A percentile compares a stretch with the other conserved stretches of the same genome.
These are phyloP conservation scores for Ophiognomonia clavigignenti-juglandacearum DNA, from an alignment of 2,329 filamentous ascomycete genomes.

Conservation along the genomic window DNA sequence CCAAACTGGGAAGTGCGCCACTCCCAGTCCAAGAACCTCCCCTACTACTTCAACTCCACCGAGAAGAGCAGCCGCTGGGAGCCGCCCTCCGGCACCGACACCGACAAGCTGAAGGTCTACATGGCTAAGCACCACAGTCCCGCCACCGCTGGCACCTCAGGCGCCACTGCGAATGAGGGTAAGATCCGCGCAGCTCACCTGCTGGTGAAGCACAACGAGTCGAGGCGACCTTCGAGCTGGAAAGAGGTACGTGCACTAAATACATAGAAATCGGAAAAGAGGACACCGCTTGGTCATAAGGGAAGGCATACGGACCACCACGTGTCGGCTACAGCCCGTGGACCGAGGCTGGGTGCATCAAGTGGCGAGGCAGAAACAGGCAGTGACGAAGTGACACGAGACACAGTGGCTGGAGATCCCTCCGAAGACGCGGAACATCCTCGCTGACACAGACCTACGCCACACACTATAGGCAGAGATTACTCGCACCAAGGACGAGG, in stretches of 20 bases:
- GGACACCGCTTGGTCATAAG: too few relatives aligned
- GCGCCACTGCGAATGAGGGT: slow-evolving; percentile 35
- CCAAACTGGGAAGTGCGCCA: slow-evolving; percentile 91
- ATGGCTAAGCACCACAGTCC: slow-evolving; percentile 85
- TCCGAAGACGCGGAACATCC: too few relatives aligned
- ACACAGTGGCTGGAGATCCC: not conserved
- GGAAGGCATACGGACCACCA: too few relatives aligned
- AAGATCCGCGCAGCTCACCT: slow-evolving; percentile 94
- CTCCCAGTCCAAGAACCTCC: slow-evolving; percentile 96
- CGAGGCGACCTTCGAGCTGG: slow-evolving; percentile 89
- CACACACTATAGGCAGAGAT: slow-evolving; percentile 62
- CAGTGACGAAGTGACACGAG: too few relatives aligned
- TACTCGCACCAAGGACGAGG: slow-evolving; percentile 83
- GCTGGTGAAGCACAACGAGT: slow-evolving; percentile 87
- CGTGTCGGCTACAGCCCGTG: too few relatives aligned
- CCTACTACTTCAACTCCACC: slow-evolving; percentile 92
- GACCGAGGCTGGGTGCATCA: too few relatives aligned
- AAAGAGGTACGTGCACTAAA: slow-evolving; percentile 53
- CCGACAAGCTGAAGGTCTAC: slow-evolving; percentile 87
- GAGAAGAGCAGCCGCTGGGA: slow-evolving; percentile 95
- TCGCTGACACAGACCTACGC: slow-evolving; percentile 3
- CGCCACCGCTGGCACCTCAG: slow-evolving; percentile 32
- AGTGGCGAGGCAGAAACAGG: too few relatives aligned
- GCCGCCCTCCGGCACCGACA: slow-evolving; percentile 80
- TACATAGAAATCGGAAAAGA: not conserved